Base-by-base conservation (phyloP, 2,329 filamentous ascomycete genomes). In the Clonostachys rhizophaga region DNA sequence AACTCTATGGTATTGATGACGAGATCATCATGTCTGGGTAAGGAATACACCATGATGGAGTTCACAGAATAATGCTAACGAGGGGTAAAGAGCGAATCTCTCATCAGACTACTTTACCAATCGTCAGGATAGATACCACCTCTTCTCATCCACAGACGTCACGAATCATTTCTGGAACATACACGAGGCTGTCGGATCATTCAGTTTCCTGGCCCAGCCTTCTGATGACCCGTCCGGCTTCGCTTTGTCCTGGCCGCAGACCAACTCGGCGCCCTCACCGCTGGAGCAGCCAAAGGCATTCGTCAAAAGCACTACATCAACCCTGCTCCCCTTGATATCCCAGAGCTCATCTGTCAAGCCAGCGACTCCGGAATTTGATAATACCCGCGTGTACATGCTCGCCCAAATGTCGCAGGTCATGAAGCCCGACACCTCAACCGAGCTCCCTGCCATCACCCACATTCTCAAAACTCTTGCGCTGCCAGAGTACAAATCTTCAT, bases 21-120 rank as follows among this genome's bases (percentile, higher is more conserved):
- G 91, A 96, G 65, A 87, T 99, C 49, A 92, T 99, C 54, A 81
- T 99, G 58, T 95, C 91, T 8, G 91, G 91, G 81, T 89, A 77
- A 52, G 72, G 48, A 47, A 44, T 17, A 10, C 4, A 8, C 44
- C 13, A 12, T n/a, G 39, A 18, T 35, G 8, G 18, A 37, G 43
- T 30, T 30, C n/a, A 18, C 18, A 20, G 33, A n/a, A 5, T 6
- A n/a, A 41, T 36, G 43, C 48, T 34, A 47, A 41, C 24, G 18
- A 18, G 17, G 12, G 41, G 6, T n/a, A 35, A 36, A 77, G 74
- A 8, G 94, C 94, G 14, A 99, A 99, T 56, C 71, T 99, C 7
- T 96, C 90, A 0, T 81, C 78, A 40, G 92, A 99, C 61, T 99
- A 99, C 67, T 99, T 99, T 59, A 96, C 91, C 37, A 94, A 97